phyloP scores from a whole-genome alignment of 257 asterid genomes.

The Ilex asprella region DNA sequence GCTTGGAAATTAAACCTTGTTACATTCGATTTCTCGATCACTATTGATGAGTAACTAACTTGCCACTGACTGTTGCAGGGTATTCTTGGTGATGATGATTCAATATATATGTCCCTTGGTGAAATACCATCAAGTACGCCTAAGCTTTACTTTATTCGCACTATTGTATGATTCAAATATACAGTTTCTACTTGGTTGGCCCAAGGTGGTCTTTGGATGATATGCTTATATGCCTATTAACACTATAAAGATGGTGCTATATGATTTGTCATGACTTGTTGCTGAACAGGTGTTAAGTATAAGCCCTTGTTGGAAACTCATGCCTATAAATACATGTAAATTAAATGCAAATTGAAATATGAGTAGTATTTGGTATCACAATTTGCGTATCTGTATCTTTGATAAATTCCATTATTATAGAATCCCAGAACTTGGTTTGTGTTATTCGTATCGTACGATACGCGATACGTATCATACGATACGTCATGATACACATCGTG shows the following conservation, averaged over 20 bases:
- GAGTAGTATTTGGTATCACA: too few species aligned
- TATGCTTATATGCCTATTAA: background rate
- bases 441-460: too few species aligned
- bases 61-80: constrained; percentile 46
- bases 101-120: constrained; percentile 88
- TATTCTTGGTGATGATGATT: constrained; percentile 90
- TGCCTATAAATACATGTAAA: too few species aligned
- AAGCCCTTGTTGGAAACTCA: too few species aligned
- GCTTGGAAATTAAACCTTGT: too few species aligned
- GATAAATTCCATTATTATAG: too few species aligned
- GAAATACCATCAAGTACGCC: constrained; percentile 87
- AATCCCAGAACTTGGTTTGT: too few species aligned
- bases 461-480: too few species aligned
- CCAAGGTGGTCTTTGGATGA: background rate
- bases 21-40: background rate
- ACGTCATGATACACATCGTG: too few species aligned
- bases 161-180: background rate
- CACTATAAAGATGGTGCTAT: background rate
- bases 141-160: constrained; percentile 11
- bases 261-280: background rate
- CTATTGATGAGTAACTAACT: background rate
- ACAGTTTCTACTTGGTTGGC: background rate
- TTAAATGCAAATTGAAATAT: too few species aligned
- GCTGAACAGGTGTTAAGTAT: too few species aligned
- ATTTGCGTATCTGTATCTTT: too few species aligned